These are phyloP conservation scores for Neoarthrinium moseri DNA, from an alignment of 2,329 filamentous ascomycete genomes.

Conservation along the genomic window DNA sequence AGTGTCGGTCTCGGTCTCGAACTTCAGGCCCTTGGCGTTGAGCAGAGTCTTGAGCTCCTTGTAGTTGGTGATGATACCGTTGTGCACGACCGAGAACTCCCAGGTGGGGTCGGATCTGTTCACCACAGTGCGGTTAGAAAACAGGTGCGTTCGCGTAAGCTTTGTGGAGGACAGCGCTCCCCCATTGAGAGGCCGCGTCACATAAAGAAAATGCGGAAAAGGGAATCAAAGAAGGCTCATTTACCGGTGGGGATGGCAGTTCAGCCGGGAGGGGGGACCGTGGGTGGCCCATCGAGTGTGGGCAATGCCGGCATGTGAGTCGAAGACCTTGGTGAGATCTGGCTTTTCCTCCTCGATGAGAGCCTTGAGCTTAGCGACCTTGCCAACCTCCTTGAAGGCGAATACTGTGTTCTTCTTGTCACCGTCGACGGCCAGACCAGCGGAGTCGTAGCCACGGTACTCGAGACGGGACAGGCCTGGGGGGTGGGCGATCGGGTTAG, in stretches of 20 bases:
- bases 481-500: conserved; percentile 5
- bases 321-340: conserved; percentile 89
- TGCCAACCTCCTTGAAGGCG: conserved; percentile 98
- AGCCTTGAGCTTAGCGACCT: conserved; percentile 94
- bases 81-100: conserved; percentile 98
- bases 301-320: conserved; percentile 97
- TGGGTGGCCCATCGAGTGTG: conserved; percentile 99
- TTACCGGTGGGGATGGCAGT: conserved; percentile 98
- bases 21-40: conserved; percentile 91
- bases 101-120: conserved; percentile 87
- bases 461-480: conserved; percentile 90
- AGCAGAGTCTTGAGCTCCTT: conserved; percentile 97
- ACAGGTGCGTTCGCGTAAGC: not conserved
- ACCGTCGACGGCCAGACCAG: conserved; percentile 91
- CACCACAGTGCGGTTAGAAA: conserved; percentile 8
- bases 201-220: conserved; percentile 11
- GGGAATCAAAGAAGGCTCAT: conserved; percentile 20
- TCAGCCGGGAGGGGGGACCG: conserved; percentile 86
- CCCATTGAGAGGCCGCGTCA: conserved; percentile 22
- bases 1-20: conserved; percentile 98
- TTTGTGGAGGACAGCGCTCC: too few species aligned
- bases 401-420: conserved; percentile 98
- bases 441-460: conserved; percentile 98
- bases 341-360: conserved; percentile 82
- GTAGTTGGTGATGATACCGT: conserved; percentile 99